Evolutionary conservation across 1,139 yeast genomes (phyloP), one percentile per base, ranked within the genome.

Genomic region (Pichia sp.): DNA sequence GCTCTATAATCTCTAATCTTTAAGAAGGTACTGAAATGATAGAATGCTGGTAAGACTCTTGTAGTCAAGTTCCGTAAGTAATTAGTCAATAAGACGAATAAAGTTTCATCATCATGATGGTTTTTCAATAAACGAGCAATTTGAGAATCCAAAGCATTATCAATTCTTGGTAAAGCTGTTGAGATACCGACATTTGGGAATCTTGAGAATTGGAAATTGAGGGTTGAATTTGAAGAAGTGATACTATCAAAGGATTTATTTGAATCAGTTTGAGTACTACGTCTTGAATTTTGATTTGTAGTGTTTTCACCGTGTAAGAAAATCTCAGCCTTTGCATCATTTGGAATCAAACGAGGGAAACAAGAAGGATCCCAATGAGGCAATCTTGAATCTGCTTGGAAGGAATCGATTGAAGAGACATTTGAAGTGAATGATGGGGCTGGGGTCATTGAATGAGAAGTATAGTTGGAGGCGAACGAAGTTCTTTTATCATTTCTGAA

Each of bases 101-200:
- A 53, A 4, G 65, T 56, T 15, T 48, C 47, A 46, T 62, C 67
- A 45, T 58, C 63, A 43, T 62, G 65, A 37, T 57, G 59, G 11
- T 58, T 56, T 12, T 37, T 34, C 14, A 62, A 31, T 10, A 61
- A 40, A 4, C 31, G 31, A 0, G 45, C 41, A 9, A 62, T 34
- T 24, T 50, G 48, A 3, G 46, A 32, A 34, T 55, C 47, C 28
- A 62, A 50, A 11, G 44, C 47, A 2, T 34, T 28, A 50, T 63
- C 67, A 20, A 61, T 42, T 17, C 39, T 30, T 0, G 66, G 64
- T 4, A 39, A 27, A n/a, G 46, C 36, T 3, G 45, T 20, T n/a
- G 37, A 43, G 14, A 34, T 48, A 5, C 31, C 18, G 15, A 34
- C 12, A 22, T 4, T 10, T 27, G 46, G 45, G 17, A 45, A 42